Evolutionary conservation across 2,329 filamentous ascomycete genomes (phyloP), one percentile per base, ranked within the genome.

Genomic region (Westerdykella aurantiaca): DNA sequence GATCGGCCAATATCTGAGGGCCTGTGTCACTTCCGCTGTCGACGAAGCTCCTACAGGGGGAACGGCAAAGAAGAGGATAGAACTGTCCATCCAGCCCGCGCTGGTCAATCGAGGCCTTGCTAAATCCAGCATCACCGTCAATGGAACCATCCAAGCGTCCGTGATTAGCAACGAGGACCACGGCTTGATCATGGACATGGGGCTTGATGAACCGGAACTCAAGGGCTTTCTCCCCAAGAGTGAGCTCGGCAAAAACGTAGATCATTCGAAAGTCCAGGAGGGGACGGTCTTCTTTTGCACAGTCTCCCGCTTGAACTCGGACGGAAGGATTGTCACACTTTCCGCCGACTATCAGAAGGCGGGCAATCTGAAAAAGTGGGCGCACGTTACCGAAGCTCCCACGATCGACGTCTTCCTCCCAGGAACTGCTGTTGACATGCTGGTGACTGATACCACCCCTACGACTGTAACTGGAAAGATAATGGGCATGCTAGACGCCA

Each of bases 101-200:
- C 78, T 87, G 49, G 77, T 88, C 43, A 98, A 98, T 64, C 77
- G 78, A 2, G 84, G 86, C 1, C 72, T 98, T 17, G 74, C 78
- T 3, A 78, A 80, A 52, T 80, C 85, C 34, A 88, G 88, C 56
- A 69, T 96, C 9, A 81, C 93, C 9, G 69, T 78, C 34, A 85
- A 95, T 59, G 77, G 75, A 51, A 89, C 86, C 37, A 73, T 97
- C 16, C 94, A 97, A 77, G 91, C 89, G 2, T 85, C 89, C 0
- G 83, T 98, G 21, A 70, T 79, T 40, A 98, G 91, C 67, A 85
- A 94, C n/a, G 91, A 98, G 68, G 94, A 98, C 57, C 90, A 95
- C 60, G 93, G 93, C 49, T 78, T 93, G 45, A 80, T 97, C 44
- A 95, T 98, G 88, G 88, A 96, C 55, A 70, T 97, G 31, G 88